Base-by-base conservation (phyloP, 257 asterid genomes). In the Solanum rostratum region DNA sequence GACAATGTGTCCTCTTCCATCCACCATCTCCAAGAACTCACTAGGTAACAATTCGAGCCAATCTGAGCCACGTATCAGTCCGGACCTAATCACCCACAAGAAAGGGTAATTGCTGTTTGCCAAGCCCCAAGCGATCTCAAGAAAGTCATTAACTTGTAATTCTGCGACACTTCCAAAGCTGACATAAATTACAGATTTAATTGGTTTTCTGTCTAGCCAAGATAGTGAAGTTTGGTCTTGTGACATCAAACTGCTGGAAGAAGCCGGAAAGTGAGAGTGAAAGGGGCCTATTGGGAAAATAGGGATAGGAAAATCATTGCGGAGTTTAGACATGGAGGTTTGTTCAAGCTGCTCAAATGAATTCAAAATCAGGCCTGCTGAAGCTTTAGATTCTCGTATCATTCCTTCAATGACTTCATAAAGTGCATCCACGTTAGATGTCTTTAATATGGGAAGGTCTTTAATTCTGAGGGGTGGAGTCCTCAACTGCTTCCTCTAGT, bases 281-380 rank as follows among this genome's bases (percentile, higher is more conserved):
- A 91, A 90, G 6, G 94, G 94, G 55, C 94, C 94, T 16, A 90
- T 69, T 7, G 90, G 80, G 78, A 90, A 90, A 49, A 84, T 81
- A 59, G 92, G 91, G 80, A 89, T 83, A 20, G 70, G 54, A 69
- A 91, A 89, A 7, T 88, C 85, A 37, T 88, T 85, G 53, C 74
- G 24, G 9, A 84, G 87, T 84, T 87, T 84, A 33, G 59, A 19
- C 1, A 91, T 65, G 10, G 90, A 81, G 9, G 79, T 13, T 52
- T 88, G 87, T 65, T 93, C 96, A 7, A 91, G 93, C 57, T 91
- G 91, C 86, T 88, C 79, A 39, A 90, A 88, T 8, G 94, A 83
- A 87, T 91, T 91, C 86, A 84, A 84, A 45, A 92, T 91, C 20
- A 92, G 18, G 16, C 90, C 91, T 4, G 94, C 86, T 4, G 94